A percentile compares a stretch with the other conserved stretches of the same genome.
phyloP scores from a whole-genome alignment of 2,329 filamentous ascomycete species.

The Botrytis sinoallii region DNA sequence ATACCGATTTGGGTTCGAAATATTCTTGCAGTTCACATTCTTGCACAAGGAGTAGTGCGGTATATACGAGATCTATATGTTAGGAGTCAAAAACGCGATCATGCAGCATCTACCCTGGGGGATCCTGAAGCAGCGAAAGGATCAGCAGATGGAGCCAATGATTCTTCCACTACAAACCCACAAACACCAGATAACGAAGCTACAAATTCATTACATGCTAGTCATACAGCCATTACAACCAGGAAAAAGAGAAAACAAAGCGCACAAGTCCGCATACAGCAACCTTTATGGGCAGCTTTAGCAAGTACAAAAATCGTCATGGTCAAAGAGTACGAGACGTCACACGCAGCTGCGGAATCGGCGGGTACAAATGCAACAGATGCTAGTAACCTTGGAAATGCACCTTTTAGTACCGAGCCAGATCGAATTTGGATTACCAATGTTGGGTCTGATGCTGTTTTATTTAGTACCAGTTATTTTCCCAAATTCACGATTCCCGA shows the following conservation, averaged over 20 bases:
- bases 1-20: constrained; percentile 66
- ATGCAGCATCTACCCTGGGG: constrained; percentile 44
- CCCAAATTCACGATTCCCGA: constrained; percentile 40
- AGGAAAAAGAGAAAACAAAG: constrained; percentile 91
- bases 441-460: constrained; percentile 73
- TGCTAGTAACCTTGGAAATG: constrained; percentile 73
- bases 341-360: constrained; percentile 70
- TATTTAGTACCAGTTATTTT: constrained; percentile 70
- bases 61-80: constrained; percentile 69
- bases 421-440: constrained; percentile 79
- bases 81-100: constrained; percentile 55
- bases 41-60: constrained; percentile 69
- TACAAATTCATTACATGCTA: constrained; percentile 27
- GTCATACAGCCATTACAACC: constrained; percentile 48
- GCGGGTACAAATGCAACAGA: constrained; percentile 72
- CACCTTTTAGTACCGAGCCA: constrained; percentile 66
- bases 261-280: constrained; percentile 82
- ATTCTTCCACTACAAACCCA: constrained; percentile 33
- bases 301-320: constrained; percentile 96
- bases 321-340: constrained; percentile 85
- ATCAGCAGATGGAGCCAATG: constrained; percentile 51
- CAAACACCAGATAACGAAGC: constrained; percentile 31
- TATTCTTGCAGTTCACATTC: constrained; percentile 69
- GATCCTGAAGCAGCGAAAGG: constrained; percentile 63
- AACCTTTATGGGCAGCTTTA: constrained; percentile 90